phyloP scores from a whole-genome alignment of 2,329 filamentous ascomycete species.

The Pezicula radicicola region DNA sequence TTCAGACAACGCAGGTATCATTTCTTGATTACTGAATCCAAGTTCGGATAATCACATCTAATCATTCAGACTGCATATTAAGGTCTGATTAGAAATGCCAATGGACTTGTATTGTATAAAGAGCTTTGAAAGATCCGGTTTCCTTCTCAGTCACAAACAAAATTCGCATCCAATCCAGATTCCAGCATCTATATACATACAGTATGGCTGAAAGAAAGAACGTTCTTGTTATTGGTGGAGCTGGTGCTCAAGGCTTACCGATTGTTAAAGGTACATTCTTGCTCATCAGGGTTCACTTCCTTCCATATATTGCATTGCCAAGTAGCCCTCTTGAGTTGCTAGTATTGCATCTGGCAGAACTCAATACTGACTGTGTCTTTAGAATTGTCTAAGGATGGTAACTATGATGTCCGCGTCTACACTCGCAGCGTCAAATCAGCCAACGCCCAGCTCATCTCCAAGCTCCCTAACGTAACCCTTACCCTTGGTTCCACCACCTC shows the following conservation, averaged over 20 bases:
- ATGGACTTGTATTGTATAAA: not conserved
- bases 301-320: not conserved
- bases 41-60: not conserved
- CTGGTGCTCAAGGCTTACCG: not conserved
- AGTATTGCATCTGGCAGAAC: no score
- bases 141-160: not conserved
- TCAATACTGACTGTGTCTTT: no score
- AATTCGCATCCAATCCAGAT: no score
- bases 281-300: not conserved
- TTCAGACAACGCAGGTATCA: no score
- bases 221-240: not conserved
- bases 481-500: constrained; percentile 24
- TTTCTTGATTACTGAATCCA: no score
- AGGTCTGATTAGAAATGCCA: not conserved
- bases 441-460: constrained; percentile 9
- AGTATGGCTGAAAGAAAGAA: not conserved
- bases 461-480: constrained; percentile 14
- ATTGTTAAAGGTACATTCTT: not conserved
- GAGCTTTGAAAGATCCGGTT: constrained; percentile 2
- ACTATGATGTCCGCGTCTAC: not conserved
- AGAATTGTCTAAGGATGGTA: not conserved
- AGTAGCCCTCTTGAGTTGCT: not conserved
- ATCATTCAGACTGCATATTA: not conserved
- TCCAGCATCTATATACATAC: no score
- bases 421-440: not conserved